Percentiles rank a stretch among this genome's conserved stretches.
Conservation (phyloP, 495 filamentous ascomycete species). For the Chaetomium fimeti region DNA sequence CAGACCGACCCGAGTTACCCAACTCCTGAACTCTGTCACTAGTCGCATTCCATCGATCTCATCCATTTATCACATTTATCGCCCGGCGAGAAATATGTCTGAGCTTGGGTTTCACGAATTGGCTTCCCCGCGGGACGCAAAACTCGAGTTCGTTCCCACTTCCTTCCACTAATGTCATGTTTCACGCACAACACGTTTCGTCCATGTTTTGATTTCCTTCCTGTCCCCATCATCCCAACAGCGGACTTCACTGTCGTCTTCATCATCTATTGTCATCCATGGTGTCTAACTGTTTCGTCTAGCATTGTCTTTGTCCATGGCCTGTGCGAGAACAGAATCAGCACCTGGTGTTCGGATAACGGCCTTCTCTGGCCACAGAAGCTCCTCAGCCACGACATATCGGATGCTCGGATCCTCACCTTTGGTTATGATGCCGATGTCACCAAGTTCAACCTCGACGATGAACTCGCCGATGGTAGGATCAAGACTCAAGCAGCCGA, state of each 20-base stretch:
- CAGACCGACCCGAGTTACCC: no score
- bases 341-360: background rate
- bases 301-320: conserved; percentile 3
- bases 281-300: background rate
- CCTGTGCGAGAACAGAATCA: background rate
- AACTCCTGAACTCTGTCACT: no score
- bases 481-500: background rate
- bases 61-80: no score
- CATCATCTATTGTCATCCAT: no score
- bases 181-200: no score
- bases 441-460: background rate
- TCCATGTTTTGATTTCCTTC: no score
- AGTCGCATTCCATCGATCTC: no score
- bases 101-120: background rate
- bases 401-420: conserved; percentile 3
- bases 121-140: background rate
- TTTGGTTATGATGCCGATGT: conserved; percentile 8
- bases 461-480: background rate
- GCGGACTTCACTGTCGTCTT: no score
- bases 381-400: background rate
- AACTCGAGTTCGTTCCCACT: background rate
- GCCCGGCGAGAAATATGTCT: background rate
- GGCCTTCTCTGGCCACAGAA: background rate
- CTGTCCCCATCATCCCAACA: no score
- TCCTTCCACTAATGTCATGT: background rate